Conservation (phyloP, 2,329 filamentous ascomycete species). For the Paraphoma chrysanthemicola region DNA sequence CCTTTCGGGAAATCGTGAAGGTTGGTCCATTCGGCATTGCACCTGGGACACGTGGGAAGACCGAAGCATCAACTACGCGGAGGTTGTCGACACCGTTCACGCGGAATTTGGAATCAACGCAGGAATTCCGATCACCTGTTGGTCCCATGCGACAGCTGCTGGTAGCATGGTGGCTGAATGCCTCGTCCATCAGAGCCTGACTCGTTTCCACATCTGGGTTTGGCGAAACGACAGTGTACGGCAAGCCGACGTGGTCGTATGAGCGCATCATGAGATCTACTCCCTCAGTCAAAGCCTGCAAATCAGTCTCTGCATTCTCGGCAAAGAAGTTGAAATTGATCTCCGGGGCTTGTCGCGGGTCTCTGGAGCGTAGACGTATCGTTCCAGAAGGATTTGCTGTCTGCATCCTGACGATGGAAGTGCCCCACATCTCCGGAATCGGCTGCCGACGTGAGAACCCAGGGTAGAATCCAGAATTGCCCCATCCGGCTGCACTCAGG, state of each 20-base stretch:
- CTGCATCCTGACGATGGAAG: constrained; percentile 63
- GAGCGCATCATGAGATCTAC: constrained; percentile 12
- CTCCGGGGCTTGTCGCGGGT: constrained; percentile 67
- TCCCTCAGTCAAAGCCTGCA: constrained; percentile 50
- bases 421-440: constrained; percentile 24
- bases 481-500: constrained; percentile 8
- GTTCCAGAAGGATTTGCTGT: constrained; percentile 66
- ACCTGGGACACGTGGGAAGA: constrained; percentile 55
- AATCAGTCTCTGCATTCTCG: constrained; percentile 50
- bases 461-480: constrained; percentile 1
- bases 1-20: constrained; percentile 44
- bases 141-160: constrained; percentile 64
- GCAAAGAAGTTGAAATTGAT: constrained; percentile 53
- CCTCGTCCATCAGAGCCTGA: constrained; percentile 34
- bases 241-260: constrained; percentile 62
- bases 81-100: constrained; percentile 64
- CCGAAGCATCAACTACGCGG: constrained; percentile 68
- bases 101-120: constrained; percentile 63
- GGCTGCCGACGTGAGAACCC: constrained; percentile 32
- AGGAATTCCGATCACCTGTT: constrained; percentile 61
- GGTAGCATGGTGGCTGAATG: constrained; percentile 64
- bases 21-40: constrained; percentile 59
- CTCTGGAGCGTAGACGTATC: constrained; percentile 63
- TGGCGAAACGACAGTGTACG: constrained; percentile 55
- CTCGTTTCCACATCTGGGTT: constrained; percentile 39